Conservation (phyloP, 2,329 filamentous ascomycete species). For the Aureobasidium melanogenum region DNA sequence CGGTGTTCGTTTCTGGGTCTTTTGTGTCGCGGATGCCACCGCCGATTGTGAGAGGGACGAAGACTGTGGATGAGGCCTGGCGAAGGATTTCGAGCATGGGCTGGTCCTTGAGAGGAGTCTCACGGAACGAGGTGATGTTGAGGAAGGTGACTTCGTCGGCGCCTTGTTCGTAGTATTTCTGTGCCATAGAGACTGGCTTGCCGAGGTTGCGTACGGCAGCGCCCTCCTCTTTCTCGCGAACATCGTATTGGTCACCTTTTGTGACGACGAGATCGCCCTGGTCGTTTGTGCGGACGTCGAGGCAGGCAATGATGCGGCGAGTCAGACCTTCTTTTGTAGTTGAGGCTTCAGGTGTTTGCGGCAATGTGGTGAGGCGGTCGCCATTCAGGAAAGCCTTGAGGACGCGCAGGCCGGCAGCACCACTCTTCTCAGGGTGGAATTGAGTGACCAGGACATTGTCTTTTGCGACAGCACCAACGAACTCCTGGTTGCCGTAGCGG, state of each 20-base stretch:
- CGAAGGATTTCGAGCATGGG: constrained; percentile 95
- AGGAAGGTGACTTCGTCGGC: constrained; percentile 96
- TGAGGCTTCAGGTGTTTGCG: constrained; percentile 24
- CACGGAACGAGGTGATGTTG: constrained; percentile 96
- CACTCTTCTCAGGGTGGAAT: constrained; percentile 97
- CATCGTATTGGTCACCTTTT: constrained; percentile 97
- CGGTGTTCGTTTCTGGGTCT: constrained; percentile 70
- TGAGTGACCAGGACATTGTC: constrained; percentile 86
- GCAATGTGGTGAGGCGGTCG: constrained; percentile 47
- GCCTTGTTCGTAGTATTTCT: constrained; percentile 89
- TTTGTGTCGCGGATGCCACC: constrained; percentile 90
- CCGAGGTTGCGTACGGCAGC: constrained; percentile 79
- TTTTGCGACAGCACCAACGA: constrained; percentile 80
- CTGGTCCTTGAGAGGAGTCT: constrained; percentile 82
- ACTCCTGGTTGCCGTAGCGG: constrained; percentile 78
- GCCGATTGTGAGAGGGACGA: constrained; percentile 90
- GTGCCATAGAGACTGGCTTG: constrained; percentile 92
- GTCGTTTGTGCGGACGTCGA: constrained; percentile 93
- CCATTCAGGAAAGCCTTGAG: constrained; percentile 81
- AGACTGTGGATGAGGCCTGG: constrained; percentile 79
- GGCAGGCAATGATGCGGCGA: constrained; percentile 86
- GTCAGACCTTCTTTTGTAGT: constrained; percentile 61
- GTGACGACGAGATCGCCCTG: constrained; percentile 92
- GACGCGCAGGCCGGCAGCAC: constrained; percentile 75
- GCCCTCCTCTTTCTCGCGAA: constrained; percentile 70